Base-by-base conservation (phyloP, 1,139 yeast species). In the Debaryomyces nepalensis region DNA sequence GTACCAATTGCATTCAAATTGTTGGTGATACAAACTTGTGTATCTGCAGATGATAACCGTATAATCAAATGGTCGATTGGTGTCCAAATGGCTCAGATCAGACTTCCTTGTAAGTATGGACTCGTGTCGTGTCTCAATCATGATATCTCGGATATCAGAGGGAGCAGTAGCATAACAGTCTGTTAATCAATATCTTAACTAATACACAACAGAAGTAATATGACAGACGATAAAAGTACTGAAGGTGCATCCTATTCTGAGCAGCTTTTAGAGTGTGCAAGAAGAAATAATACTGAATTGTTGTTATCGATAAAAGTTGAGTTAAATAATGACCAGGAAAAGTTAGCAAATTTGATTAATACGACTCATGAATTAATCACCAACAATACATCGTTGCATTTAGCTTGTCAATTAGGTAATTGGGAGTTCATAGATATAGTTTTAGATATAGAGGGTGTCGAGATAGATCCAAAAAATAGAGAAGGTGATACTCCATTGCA, bases 401-500 rank as follows among this genome's bases (percentile, higher is more conserved):
- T 93, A 39, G 89, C 96, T 19, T 86, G 95, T 30, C 75, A 74
- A 47, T 75, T 81, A 52, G 98, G 98, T 2, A 80, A 89, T 45
- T 87, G 86, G 80, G 97, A 90, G 55, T 88, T 88, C 33, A 72
- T 93, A 58, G 98, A 93, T 58, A 69, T 75, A 37, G 70, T 93
- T 21, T 73, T 93, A 49, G 98, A 93, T 60, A 82, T 85, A 44
- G 96, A 87, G 48, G 97, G 96, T 2, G 91, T 91, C 18, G 97
- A 90, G 54, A 82, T 91, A 32, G 97, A 93, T 59, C 93, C 96
- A 0, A 62, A 68, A 36, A 87, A 87, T 61, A 72, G 82, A 33
- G 86, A 83, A 39, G 90, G 90, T 26, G 91, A 88, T 50, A 89
- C 98, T 1, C 98, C 99, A 8, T 75, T 93, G 52, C 98, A 93